Evolutionary conservation across 139 green algal species (phyloP).

Genomic region (Nannochloris sp.): DNA sequence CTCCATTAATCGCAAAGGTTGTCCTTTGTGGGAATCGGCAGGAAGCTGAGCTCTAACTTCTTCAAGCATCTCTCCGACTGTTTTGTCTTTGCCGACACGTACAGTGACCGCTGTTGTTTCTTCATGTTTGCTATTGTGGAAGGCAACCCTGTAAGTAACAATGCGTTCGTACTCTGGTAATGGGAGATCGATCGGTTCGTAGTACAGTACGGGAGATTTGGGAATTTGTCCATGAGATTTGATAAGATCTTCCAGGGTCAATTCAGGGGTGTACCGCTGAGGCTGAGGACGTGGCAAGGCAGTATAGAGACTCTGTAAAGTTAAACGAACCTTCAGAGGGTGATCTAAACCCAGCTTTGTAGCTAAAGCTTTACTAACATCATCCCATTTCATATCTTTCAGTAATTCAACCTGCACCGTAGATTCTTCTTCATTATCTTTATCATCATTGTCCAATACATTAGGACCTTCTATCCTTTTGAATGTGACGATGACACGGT

Average conservation of each 20-base stretch:
- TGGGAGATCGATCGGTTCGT: conserved; percentile 91
- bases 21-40: background rate
- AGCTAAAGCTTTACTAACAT: conserved; percentile 59
- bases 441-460: conserved; percentile 1
- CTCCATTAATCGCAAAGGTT: conserved; percentile 77
- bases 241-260: conserved; percentile 62
- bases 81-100: conserved; percentile 55
- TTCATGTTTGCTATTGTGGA: conserved; percentile 72
- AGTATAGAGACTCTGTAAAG: conserved; percentile 71
- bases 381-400: conserved; percentile 68
- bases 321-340: conserved; percentile 26
- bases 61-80: conserved; percentile 62
- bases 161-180: conserved; percentile 76
- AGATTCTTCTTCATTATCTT: no score
- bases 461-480: conserved; percentile 42
- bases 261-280: conserved; percentile 46
- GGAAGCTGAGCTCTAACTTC: conserved; percentile 48
- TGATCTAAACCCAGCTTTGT: conserved; percentile 40
- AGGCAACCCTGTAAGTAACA: conserved; percentile 52
- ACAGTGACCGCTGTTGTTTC: conserved; percentile 62
- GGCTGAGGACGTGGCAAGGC: conserved; percentile 29
- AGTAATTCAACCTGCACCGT: conserved; percentile 80
- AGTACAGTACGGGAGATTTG: conserved; percentile 71
- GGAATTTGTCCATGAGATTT: background rate
- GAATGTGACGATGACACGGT: conserved; percentile 58